These are phyloP conservation scores for Salix dunnii DNA, from an alignment of 345 rosid genomes.

Conservation along the genomic window DNA sequence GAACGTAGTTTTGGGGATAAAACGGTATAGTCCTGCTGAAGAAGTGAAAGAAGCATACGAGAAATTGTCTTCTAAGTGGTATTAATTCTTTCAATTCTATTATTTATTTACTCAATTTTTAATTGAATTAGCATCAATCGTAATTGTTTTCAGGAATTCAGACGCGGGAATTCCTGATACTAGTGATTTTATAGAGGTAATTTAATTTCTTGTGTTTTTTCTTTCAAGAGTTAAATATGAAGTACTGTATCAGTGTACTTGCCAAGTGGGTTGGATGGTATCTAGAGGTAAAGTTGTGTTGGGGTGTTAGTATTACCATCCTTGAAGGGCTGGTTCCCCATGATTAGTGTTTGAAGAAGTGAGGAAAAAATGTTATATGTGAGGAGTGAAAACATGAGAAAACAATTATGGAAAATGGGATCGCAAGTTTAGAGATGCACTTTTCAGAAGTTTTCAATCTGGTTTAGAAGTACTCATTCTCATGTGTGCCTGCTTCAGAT, in stretches of 20 bases:
- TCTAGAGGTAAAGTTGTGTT: background rate
- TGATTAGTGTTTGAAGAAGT: background rate
- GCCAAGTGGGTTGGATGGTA: background rate
- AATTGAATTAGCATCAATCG: background rate
- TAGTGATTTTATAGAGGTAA: slow-evolving; percentile 61
- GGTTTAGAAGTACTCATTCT: background rate
- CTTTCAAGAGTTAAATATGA: background rate
- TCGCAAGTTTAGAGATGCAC: background rate
- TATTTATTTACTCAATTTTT: background rate
- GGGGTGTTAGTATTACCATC: background rate
- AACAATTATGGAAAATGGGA: background rate
- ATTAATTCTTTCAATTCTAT: slow-evolving; percentile 6
- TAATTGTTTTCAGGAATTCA: slow-evolving; percentile 42
- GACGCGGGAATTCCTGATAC: slow-evolving; percentile 40
- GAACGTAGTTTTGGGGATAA: slow-evolving; percentile 55
- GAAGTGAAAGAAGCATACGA: slow-evolving; percentile 68
- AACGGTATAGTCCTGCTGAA: slow-evolving; percentile 49
- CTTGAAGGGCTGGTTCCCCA: background rate
- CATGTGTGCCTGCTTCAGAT: background rate
- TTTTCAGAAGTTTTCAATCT: too few relatives aligned
- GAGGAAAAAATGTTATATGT: background rate
- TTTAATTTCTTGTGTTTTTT: slow-evolving; percentile 1
- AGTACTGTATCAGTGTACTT: background rate
- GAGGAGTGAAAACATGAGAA: background rate
- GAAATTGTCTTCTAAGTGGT: slow-evolving; percentile 60